phyloP scores from a whole-genome alignment of 2,329 filamentous ascomycete species.

The Catunica adiposa region DNA sequence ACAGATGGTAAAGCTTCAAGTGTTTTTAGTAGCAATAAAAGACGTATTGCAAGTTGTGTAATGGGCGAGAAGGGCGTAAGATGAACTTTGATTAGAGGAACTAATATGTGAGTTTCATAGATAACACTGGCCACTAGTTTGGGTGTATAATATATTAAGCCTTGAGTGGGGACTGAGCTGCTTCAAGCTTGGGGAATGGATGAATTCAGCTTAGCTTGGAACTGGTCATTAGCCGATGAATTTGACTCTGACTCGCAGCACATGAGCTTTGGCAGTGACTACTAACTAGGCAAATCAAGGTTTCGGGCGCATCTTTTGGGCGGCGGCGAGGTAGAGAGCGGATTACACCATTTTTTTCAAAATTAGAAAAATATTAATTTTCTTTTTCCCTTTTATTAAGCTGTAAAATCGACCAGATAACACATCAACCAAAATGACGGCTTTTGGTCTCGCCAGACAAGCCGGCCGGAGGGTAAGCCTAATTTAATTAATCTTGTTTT shows the following conservation, averaged over 20 bases:
- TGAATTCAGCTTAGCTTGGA: background rate
- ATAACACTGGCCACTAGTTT: background rate
- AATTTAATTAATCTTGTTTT: conserved; percentile 12
- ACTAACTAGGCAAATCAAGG: too few relatives aligned
- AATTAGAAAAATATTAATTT: background rate
- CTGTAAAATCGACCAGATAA: background rate
- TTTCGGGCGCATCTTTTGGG: too few relatives aligned
- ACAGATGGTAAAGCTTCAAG: background rate
- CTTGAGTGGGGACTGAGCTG: background rate
- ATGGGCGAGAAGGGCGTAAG: background rate
- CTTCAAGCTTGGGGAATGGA: background rate
- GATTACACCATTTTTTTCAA: background rate
- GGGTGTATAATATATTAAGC: background rate
- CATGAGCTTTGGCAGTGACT: too few relatives aligned
- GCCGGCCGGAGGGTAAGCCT: conserved; percentile 33
- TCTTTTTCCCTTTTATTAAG: background rate
- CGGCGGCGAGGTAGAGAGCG: too few relatives aligned
- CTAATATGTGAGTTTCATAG: background rate
- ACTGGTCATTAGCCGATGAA: background rate
- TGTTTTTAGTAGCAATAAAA: background rate
- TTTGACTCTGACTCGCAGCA: too few relatives aligned
- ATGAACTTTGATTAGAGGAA: background rate
- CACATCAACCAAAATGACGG: conserved; percentile 23
- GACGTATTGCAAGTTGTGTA: background rate
- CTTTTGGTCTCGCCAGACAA: conserved; percentile 34